Percentiles rank a stretch among this genome's conserved stretches.
These are phyloP conservation scores for Bipolaris oryzae DNA, from an alignment of 2,329 filamentous ascomycete species.

Conservation along the genomic window DNA sequence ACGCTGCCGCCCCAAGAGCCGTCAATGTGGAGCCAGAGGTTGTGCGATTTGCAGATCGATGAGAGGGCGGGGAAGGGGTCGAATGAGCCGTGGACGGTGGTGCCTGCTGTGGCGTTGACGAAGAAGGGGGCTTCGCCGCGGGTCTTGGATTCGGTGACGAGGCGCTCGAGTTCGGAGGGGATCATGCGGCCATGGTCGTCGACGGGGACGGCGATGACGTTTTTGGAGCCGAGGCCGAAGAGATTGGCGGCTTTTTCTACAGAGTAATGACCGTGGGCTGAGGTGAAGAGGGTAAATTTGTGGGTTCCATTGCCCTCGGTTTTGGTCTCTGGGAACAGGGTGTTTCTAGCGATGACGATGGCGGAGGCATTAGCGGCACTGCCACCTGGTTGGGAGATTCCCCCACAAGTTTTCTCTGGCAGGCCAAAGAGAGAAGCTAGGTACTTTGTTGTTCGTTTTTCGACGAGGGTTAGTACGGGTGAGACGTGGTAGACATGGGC, in stretches of 20 bases:
- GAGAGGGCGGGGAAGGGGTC: constrained; percentile 77
- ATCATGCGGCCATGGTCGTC: constrained; percentile 76
- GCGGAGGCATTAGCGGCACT: constrained; percentile 84
- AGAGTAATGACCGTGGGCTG: constrained; percentile 88
- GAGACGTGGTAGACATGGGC: constrained; percentile 94
- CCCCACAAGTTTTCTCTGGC: constrained; percentile 63
- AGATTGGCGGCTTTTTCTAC: constrained; percentile 94
- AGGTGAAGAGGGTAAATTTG: constrained; percentile 85
- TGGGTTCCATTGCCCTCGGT: constrained; percentile 66
- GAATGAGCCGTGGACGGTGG: constrained; percentile 88
- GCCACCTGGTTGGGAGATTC: constrained; percentile 79
- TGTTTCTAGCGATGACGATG: constrained; percentile 86
- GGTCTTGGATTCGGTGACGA: constrained; percentile 65
- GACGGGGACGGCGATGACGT: constrained; percentile 76
- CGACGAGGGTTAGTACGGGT: constrained; percentile 82
- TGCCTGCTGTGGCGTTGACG: constrained; percentile 94
- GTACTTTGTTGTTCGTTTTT: constrained; percentile 77
- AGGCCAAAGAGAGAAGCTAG: constrained; percentile 72
- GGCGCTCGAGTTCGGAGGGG: constrained; percentile 65
- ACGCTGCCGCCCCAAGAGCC: constrained; percentile 88
- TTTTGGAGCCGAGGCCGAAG: constrained; percentile 77
- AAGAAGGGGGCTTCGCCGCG: constrained; percentile 85
- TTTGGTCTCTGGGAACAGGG: constrained; percentile 80
- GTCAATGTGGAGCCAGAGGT: constrained; percentile 92
- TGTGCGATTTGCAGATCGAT: constrained; percentile 70